phyloP scores from a whole-genome alignment of 2,329 filamentous ascomycete genomes.

The Aspergillus vadensis region DNA sequence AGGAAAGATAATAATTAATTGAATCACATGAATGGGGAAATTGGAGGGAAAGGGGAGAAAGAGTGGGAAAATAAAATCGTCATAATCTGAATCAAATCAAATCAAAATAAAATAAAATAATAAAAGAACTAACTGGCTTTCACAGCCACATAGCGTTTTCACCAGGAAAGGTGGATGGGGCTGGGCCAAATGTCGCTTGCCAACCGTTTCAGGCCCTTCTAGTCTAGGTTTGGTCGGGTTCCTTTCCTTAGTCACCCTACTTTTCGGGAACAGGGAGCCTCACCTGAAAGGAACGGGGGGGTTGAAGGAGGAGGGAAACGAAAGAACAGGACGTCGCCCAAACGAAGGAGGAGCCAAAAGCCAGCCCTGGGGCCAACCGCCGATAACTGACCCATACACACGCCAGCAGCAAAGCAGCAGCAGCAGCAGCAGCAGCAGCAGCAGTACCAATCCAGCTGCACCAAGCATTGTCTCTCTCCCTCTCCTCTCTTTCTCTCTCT shows the following conservation, averaged over 20 bases:
- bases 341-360: constrained; percentile 11
- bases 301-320: too few species aligned
- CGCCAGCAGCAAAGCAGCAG: constrained; percentile 18
- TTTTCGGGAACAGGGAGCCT: constrained; percentile 12
- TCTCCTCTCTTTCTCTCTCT: constrained; percentile 17
- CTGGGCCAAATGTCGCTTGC: constrained; percentile 11
- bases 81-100: not conserved
- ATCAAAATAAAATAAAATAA: not conserved
- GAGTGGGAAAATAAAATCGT: not conserved
- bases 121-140: not conserved
- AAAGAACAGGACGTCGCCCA: constrained; percentile 3
- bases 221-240: constrained; percentile 7
- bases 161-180: constrained; percentile 7
- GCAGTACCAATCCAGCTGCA: not conserved
- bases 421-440: not conserved
- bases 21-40: not conserved
- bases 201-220: constrained; percentile 18
- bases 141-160: constrained; percentile 12
- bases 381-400: constrained; percentile 31
- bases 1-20: not conserved
- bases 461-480: constrained; percentile 9
- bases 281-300: constrained; percentile 11
- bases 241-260: constrained; percentile 16
- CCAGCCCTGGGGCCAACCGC: constrained; percentile 16
- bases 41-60: not conserved